phyloP scores from a whole-genome alignment of 2,329 filamentous ascomycete genomes.

The Lecanicillium sp. region DNA sequence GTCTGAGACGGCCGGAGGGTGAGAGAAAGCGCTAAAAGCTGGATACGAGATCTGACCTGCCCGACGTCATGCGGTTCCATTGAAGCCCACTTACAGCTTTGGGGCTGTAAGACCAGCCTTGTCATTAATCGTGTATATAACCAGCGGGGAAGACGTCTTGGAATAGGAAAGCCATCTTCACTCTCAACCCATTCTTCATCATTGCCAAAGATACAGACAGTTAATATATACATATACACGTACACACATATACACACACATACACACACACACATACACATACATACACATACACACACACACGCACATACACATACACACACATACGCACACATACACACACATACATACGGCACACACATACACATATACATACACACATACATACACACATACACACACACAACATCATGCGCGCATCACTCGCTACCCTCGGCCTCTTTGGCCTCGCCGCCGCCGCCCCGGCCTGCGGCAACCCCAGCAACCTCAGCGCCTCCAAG shows the following conservation, averaged over 20 bases:
- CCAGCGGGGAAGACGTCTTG: not conserved
- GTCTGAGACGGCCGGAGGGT: too few relatives aligned
- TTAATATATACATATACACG: too few relatives aligned
- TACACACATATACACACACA: too few relatives aligned
- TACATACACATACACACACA: slow-evolving; percentile 19
- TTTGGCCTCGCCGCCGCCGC: slow-evolving; percentile 2
- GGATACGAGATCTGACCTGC: not conserved
- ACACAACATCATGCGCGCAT: slow-evolving; percentile 33
- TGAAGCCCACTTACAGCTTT: not conserved
- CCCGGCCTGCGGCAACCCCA: not conserved
- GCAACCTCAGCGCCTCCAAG: slow-evolving; percentile 10
- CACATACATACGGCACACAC: too few relatives aligned
- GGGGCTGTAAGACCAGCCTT: slow-evolving; percentile 37
- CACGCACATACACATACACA: slow-evolving; percentile 29
- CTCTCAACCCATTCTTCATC: too few relatives aligned
- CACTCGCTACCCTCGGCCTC: slow-evolving; percentile 19
- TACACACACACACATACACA: not conserved
- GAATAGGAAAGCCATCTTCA: too few relatives aligned
- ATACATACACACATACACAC: not conserved
- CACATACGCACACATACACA: too few relatives aligned
- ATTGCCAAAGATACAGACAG: too few relatives aligned
- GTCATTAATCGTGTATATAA: not conserved
- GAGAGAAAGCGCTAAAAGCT: too few relatives aligned
- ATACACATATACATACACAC: not conserved
- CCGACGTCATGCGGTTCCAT: not conserved